Evolutionary conservation across 2,329 filamentous ascomycete genomes (phyloP).

Genomic region (Ascochyta pisi): DNA sequence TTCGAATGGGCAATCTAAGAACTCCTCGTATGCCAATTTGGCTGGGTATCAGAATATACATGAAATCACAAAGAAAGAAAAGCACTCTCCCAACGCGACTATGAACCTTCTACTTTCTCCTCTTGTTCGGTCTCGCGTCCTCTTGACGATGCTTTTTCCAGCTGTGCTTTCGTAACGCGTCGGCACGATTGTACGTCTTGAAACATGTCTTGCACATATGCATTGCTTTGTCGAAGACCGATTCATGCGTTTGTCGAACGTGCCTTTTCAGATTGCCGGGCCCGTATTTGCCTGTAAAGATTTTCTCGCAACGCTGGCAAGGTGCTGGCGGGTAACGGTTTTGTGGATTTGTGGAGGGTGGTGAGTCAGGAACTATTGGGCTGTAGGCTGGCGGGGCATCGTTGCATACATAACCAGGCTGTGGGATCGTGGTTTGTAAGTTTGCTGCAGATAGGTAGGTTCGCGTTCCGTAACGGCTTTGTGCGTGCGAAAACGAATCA

Average conservation of each 20-base stretch:
- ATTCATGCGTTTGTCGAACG: slow-evolving; percentile 4
- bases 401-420: background rate
- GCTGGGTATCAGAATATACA: background rate
- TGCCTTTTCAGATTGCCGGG: slow-evolving; percentile 8
- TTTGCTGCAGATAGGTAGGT: background rate
- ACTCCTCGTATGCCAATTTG: background rate
- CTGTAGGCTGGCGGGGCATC: slow-evolving; percentile 4
- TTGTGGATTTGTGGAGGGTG: background rate
- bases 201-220: slow-evolving; percentile 6
- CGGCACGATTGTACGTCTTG: slow-evolving; percentile 17
- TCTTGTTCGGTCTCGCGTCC: slow-evolving; percentile 12
- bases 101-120: background rate
- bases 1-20: background rate
- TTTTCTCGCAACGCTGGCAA: slow-evolving; percentile 1
- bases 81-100: too few relatives aligned
- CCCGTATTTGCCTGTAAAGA: slow-evolving; percentile 10
- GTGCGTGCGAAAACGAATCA: background rate
- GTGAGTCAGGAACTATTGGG: background rate
- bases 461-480: background rate
- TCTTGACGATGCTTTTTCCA: slow-evolving; percentile 16
- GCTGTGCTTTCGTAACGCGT: slow-evolving; percentile 18
- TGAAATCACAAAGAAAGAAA: too few relatives aligned
- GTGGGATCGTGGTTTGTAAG: background rate
- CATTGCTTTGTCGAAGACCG: background rate
- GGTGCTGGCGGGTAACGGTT: background rate